Evolutionary conservation across 1,139 yeast genomes (phyloP), one percentile per base, ranked within the genome.

Genomic region (Zygosaccharomyces sapae): DNA sequence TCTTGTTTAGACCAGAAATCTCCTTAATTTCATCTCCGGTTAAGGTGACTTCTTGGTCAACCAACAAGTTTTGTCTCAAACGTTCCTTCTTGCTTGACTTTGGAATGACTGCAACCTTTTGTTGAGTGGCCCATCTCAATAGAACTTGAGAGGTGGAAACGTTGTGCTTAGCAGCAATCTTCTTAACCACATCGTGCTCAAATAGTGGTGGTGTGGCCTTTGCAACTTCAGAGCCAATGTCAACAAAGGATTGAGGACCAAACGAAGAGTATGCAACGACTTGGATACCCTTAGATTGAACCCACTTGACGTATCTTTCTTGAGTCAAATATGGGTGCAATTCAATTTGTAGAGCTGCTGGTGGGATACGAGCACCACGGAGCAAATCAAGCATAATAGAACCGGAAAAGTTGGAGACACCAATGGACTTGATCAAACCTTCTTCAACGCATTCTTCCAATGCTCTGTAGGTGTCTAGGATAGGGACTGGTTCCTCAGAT

Each of bases 321-420:
- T 88, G 96, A 57, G 85, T 86, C 67, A 88, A 75, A 74, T 86
- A 88, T 56, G 96, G 96, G 68, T 88, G 96, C 70, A 86, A 92
- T 73, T 89, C 97, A 64, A 89, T 85, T 70, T 89, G 96, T 59
- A 86, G 52, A 41, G 71, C 88, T 45, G 85, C 86, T 44, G 97
- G 96, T 59, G 73, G 77, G 64, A 87, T 80, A 58, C 73, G 77
- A 54, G 86, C 83, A 51, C 81, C 80, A 65, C 88, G 79, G 53
- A 86, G 71, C 59, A 88, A 73, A 63, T 89, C 96, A 59, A 78
- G 80, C 56, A 89, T 69, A 61, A 86, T 71, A 58, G 81, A 84
- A 55, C 90, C 94, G 52, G 75, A 73, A 73, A 83, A 87, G 75
- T 89, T 89, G 56, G 96, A 88, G 50, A 88, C 70, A 65, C 96